These are phyloP conservation scores for Phylloporus arenicola DNA, from an alignment of 768 basidiomycete species.

Conservation along the genomic window DNA sequence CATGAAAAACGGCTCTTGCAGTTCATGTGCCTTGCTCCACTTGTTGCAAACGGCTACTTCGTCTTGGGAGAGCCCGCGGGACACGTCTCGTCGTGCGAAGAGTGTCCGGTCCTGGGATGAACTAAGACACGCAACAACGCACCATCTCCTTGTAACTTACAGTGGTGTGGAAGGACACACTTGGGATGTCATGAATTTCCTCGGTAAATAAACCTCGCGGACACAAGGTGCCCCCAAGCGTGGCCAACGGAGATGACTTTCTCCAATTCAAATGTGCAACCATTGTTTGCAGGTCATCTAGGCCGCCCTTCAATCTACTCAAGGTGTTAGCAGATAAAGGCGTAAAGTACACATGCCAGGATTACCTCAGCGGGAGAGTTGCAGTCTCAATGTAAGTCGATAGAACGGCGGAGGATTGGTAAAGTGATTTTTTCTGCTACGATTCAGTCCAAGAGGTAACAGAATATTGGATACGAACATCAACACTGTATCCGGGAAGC, in stretches of 20 bases:
- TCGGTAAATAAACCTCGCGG: constrained; percentile 25
- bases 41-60: constrained; percentile 35
- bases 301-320: constrained; percentile 31
- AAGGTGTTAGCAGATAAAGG: neutral
- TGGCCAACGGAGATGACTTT: constrained; percentile 47
- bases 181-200: constrained; percentile 27
- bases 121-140: neutral
- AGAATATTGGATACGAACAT: constrained; percentile 15
- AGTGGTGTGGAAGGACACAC: constrained; percentile 37
- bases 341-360: neutral
- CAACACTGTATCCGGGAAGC: constrained; percentile 13
- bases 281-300: constrained; percentile 40
- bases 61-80: constrained; percentile 50
- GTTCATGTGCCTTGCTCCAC: constrained; percentile 31
- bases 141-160: constrained; percentile 12
- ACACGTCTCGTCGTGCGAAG: constrained; percentile 48
- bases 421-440: constrained; percentile 32
- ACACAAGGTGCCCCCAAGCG: constrained; percentile 53
- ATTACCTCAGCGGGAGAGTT: constrained; percentile 58
- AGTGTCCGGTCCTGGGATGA: constrained; percentile 15
- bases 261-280: constrained; percentile 49
- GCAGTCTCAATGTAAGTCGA: constrained; percentile 54
- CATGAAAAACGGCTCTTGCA: constrained; percentile 29
- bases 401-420: constrained; percentile 53
- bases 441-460: constrained; percentile 8